A percentile compares a stretch with the other conserved stretches of the same genome.
phyloP scores from a whole-genome alignment of 495 filamentous ascomycete species.

The Pseudevernia furfuracea region DNA sequence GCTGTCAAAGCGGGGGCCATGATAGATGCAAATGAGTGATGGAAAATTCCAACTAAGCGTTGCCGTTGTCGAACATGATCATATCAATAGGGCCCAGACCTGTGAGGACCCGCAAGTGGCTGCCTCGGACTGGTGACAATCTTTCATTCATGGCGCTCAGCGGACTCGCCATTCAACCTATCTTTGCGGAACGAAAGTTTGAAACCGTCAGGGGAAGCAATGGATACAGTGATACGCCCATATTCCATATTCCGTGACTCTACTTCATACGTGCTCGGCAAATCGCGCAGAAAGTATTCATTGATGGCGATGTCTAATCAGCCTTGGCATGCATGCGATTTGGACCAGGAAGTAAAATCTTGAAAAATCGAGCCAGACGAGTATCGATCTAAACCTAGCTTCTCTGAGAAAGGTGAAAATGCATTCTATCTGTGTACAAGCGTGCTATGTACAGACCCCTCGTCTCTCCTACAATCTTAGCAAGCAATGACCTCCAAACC shows the following conservation, averaged over 20 bases:
- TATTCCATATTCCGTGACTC: background rate
- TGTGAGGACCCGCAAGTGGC: background rate
- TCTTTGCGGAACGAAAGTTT: background rate
- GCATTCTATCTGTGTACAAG: background rate
- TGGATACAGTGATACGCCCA: background rate
- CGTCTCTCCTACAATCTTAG: background rate
- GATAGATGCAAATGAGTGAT: background rate
- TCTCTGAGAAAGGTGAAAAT: background rate
- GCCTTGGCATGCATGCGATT: background rate
- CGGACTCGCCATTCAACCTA: background rate
- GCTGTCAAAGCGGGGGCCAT: constrained; percentile 24
- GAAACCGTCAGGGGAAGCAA: background rate
- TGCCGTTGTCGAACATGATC: background rate
- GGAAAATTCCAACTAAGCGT: background rate
- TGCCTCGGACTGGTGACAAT: background rate
- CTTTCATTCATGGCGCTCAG: background rate
- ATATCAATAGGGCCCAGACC: background rate
- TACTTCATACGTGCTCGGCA: background rate
- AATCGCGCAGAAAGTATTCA: background rate
- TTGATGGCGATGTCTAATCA: background rate
- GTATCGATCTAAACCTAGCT: too few species aligned
- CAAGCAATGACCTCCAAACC: background rate
- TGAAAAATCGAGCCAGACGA: background rate
- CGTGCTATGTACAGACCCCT: background rate
- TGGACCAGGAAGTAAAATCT: background rate